Evolutionary conservation across 805 yeast genomes (phyloP).

Genomic region (Schwanniomyces polymorphus): DNA sequence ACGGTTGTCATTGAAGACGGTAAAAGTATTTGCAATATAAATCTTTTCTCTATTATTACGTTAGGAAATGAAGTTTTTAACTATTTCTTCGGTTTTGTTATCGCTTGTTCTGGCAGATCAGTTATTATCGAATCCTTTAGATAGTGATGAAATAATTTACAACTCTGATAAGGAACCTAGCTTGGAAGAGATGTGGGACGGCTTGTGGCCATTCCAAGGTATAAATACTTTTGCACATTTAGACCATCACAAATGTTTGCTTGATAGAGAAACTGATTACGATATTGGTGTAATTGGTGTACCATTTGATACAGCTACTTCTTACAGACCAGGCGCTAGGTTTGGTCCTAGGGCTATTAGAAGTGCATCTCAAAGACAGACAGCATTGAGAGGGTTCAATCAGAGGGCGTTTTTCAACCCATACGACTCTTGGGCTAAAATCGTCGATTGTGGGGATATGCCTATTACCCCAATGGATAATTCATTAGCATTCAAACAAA

Average conservation of each 20-base stretch:
- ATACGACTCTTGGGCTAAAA: slow-evolving; percentile 47
- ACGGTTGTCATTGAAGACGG: not conserved
- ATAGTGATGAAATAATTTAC: not conserved
- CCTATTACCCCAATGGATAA: slow-evolving; percentile 64
- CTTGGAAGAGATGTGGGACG: slow-evolving; percentile 68
- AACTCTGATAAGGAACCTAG: slow-evolving; percentile 22
- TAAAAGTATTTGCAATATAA: not conserved
- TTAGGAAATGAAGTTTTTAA: not conserved
- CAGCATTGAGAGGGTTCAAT: slow-evolving; percentile 67
- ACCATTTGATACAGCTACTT: slow-evolving; percentile 81
- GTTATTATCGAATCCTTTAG: slow-evolving; percentile 5
- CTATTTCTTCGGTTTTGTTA: not conserved
- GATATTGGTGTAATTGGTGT: slow-evolving; percentile 78
- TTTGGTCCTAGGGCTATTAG: slow-evolving; percentile 79
- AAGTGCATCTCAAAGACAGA: slow-evolving; percentile 70
- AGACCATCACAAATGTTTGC: slow-evolving; percentile 57
- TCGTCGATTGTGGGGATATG: slow-evolving; percentile 58
- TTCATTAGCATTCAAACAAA: slow-evolving; percentile 50
- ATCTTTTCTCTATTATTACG: not conserved
- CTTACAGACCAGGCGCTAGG: slow-evolving; percentile 79
- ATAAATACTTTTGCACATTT: slow-evolving; percentile 75
- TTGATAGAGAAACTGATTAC: slow-evolving; percentile 45
- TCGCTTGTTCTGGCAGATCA: not conserved
- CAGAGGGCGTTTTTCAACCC: slow-evolving; percentile 60
- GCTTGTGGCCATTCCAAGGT: slow-evolving; percentile 71